Evolutionary conservation across 345 rosid species (phyloP).

Genomic region (Dovyalis caffra): DNA sequence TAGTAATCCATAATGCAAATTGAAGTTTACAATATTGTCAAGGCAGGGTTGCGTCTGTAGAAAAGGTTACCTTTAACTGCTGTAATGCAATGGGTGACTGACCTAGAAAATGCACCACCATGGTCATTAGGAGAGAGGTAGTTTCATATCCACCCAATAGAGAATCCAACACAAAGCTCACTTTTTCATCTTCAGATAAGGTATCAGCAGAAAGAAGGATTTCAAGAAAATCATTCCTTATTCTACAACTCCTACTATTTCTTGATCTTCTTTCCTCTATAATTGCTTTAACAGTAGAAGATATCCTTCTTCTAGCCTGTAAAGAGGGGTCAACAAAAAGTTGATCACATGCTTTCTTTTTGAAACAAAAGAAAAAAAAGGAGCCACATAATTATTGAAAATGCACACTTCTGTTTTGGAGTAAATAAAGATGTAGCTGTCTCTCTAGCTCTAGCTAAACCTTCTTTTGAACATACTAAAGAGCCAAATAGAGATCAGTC

Average conservation of each 20-base stretch:
- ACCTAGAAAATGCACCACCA: conserved; percentile 45
- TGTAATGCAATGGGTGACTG: conserved; percentile 35
- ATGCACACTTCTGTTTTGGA: too few species aligned
- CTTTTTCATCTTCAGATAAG: conserved; percentile 60
- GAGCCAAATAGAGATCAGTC: background rate
- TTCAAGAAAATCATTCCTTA: conserved; percentile 41
- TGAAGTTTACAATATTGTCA: too few species aligned
- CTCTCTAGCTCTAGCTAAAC: too few species aligned
- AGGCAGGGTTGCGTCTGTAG: background rate
- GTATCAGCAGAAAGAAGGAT: conserved; percentile 41
- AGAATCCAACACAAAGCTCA: conserved; percentile 54
- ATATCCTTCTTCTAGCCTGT: conserved; percentile 60
- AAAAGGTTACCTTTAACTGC: conserved; percentile 41
- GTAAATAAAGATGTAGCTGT: too few species aligned
- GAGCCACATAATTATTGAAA: conserved; percentile 4
- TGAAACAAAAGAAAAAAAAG: conserved; percentile 13
- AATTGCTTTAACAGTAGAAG: conserved; percentile 48
- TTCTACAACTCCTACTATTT: conserved; percentile 1
- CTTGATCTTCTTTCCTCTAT: conserved; percentile 41
- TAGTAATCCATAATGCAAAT: too few species aligned
- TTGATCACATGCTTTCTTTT: conserved; percentile 36
- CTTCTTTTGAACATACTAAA: too few species aligned
- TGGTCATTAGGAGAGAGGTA: conserved; percentile 45
- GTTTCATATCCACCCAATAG: conserved; percentile 66
- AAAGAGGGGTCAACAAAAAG: conserved; percentile 36